Conservation (phyloP, 2,329 filamentous ascomycete genomes). For the Aspergillus chevalieri region DNA sequence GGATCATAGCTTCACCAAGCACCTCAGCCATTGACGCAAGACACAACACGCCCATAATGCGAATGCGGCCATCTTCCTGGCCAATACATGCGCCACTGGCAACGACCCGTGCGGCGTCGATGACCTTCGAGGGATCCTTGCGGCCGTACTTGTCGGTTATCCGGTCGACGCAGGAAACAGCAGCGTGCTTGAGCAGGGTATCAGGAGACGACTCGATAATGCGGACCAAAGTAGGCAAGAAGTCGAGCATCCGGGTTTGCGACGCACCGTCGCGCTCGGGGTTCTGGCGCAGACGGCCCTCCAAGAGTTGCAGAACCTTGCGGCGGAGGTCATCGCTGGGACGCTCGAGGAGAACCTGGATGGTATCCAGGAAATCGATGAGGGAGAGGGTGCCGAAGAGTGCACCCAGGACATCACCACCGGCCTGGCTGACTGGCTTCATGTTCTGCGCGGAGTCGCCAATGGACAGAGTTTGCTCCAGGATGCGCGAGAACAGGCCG, state of each 20-base stretch:
- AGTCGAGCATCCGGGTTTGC: constrained; percentile 65
- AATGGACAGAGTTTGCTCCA: constrained; percentile 61
- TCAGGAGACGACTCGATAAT: constrained; percentile 70
- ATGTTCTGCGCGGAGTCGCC: constrained; percentile 47
- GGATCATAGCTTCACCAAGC: constrained; percentile 76
- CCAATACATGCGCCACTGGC: constrained; percentile 71
- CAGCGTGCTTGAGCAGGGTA: constrained; percentile 72
- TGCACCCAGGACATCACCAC: constrained; percentile 66
- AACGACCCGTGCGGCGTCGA: constrained; percentile 69
- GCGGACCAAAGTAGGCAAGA: constrained; percentile 70
- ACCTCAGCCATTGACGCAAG: constrained; percentile 86
- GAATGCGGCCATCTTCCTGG: constrained; percentile 64
- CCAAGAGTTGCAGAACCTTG: constrained; percentile 74
- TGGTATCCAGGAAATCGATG: constrained; percentile 79
- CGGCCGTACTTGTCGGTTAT: constrained; percentile 94
- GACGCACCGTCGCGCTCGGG: constrained; percentile 63
- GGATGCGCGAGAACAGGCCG: constrained; percentile 61
- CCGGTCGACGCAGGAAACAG: constrained; percentile 83
- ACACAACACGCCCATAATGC: constrained; percentile 79
- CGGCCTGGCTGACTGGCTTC: constrained; percentile 35
- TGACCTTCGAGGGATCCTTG: constrained; percentile 72
- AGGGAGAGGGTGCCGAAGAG: constrained; percentile 82
- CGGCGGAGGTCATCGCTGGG: constrained; percentile 69
- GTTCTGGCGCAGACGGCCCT: constrained; percentile 69
- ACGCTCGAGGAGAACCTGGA: constrained; percentile 72